A percentile compares a stretch with the other conserved stretches of the same genome.
phyloP scores from a whole-genome alignment of 129 eudicot species.

The Pittosporum tobira region DNA sequence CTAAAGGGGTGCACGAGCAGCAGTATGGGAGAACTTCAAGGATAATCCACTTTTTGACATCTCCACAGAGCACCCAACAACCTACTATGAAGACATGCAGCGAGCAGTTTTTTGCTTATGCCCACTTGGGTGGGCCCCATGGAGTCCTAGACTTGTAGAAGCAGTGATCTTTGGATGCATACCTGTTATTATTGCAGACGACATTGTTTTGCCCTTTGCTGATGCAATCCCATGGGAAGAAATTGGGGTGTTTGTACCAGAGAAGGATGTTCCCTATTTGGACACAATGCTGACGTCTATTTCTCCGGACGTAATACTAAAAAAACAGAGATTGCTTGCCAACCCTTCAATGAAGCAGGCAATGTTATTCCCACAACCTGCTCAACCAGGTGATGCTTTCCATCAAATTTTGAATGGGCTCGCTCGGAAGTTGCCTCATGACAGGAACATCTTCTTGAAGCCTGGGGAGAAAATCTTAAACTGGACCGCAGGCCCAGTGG shows the following conservation, averaged over 20 bases:
- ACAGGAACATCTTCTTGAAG: slow-evolving; percentile 49
- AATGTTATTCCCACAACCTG: slow-evolving; percentile 91
- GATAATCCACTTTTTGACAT: slow-evolving; percentile 95
- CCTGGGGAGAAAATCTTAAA: slow-evolving; percentile 59
- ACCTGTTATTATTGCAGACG: slow-evolving; percentile 93
- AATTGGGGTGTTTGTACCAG: slow-evolving; percentile 76
- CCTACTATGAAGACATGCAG: slow-evolving; percentile 99
- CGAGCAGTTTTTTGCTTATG: slow-evolving; percentile 83
- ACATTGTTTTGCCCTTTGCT: slow-evolving; percentile 87
- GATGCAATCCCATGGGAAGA: slow-evolving; percentile 99
- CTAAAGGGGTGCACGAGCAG: slow-evolving; percentile 94
- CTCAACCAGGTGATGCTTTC: slow-evolving; percentile 84
- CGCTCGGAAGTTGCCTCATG: slow-evolving; percentile 90
- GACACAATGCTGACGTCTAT: slow-evolving; percentile 80
- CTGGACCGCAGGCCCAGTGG: slow-evolving; percentile 92
- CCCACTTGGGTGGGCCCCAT: slow-evolving; percentile 98
- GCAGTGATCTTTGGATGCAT: slow-evolving; percentile 99
- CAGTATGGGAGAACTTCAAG: slow-evolving; percentile 98
- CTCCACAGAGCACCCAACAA: slow-evolving; percentile 90
- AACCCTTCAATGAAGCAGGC: slow-evolving; percentile 97
- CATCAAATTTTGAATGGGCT: slow-evolving; percentile 95
- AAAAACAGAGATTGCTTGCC: slow-evolving; percentile 90
- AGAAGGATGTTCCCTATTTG: slow-evolving; percentile 79
- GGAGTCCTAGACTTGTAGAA: slow-evolving; percentile 95
- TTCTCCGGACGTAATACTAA: slow-evolving; percentile 62